These are phyloP conservation scores for Ceratobasidium sp. DNA, from an alignment of 1,284 basidiomycete genomes.

Conservation along the genomic window DNA sequence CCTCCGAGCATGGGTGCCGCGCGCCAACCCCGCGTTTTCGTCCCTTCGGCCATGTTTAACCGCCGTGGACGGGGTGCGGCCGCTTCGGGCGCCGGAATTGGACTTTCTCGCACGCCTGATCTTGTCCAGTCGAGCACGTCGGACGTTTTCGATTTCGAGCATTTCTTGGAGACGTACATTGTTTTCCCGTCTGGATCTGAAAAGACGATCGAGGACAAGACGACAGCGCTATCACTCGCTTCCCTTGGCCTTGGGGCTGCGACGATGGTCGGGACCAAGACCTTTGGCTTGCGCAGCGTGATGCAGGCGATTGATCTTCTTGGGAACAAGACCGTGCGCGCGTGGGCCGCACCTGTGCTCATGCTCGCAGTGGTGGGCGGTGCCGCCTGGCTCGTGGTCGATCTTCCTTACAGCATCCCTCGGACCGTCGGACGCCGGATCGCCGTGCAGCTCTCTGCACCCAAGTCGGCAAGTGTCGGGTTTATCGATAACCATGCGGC, in stretches of 20 bases:
- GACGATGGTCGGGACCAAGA: constrained; percentile 85
- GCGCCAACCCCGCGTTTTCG: constrained; percentile 84
- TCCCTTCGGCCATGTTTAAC: constrained; percentile 96
- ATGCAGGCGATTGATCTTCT: constrained; percentile 86
- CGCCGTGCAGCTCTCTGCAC: constrained; percentile 65
- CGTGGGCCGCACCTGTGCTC: constrained; percentile 89
- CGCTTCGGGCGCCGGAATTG: constrained; percentile 78
- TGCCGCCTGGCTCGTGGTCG: constrained; percentile 85
- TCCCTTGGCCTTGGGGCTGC: constrained; percentile 86
- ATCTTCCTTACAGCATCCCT: constrained; percentile 93
- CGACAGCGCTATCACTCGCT: constrained; percentile 76
- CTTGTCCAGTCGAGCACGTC: constrained; percentile 77
- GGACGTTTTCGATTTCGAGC: constrained; percentile 90
- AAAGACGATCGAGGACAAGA: constrained; percentile 61
- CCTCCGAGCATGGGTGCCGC: constrained; percentile 72
- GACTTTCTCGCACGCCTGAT: constrained; percentile 70
- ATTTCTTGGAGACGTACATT: constrained; percentile 77
- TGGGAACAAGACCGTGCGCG: constrained; percentile 82
- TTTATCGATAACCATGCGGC: constrained; percentile 78
- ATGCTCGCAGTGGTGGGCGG: constrained; percentile 81
- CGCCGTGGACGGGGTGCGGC: constrained; percentile 64
- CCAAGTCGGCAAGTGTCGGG: constrained; percentile 51
- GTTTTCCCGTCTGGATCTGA: constrained; percentile 59
- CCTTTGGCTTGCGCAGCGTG: constrained; percentile 79
- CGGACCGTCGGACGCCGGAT: constrained; percentile 87